Evolutionary conservation across 345 rosid species (phyloP), one percentile per base, ranked within the genome.

Genomic region (Eutrema heterophyllum): DNA sequence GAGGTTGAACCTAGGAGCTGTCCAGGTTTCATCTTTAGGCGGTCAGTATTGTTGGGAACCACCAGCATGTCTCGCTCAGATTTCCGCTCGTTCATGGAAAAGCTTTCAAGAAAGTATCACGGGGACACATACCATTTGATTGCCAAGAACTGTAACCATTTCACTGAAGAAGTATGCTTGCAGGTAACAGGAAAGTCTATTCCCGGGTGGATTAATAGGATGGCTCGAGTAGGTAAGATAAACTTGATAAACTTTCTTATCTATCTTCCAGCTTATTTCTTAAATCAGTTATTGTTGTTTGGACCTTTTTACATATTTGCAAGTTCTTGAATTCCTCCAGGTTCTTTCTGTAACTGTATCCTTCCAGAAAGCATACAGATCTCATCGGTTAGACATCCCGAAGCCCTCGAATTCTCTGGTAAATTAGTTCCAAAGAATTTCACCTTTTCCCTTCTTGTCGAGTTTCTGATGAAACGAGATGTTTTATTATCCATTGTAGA

Each of bases 61-160:
- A 83, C 84, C 48, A 71, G 71, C 84, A 78, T 91, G 97, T 83
- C 96, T 38, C 72, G 63, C 11, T 77, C 90, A n/a, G 97, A 91
- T 75, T 86, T 95, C 54, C 91, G 84, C 57, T 78, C 85, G 11
- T 91, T 89, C 79, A 88, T 95, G 88, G 99, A 89, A 70, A 84
- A 77, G 58, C 74, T 95, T 64, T 91, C 97, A 12, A 67, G 84
- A 65, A 85, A 86, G 58, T 95, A 88, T 76, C 92, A 85, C 35
- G 97, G 99, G 50, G 96, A 95, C 68, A 81, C 89, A 0, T 95
- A 95, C 68, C 97, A 87, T 85, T 83, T 95, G 89, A 91, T 95
- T 75, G 87, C 92, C 68, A 95, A 95, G 83, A 91, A 94, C 67
- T 94, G 98, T 83, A 94, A 94, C 80, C 98, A 91, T 84, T 94